phyloP scores from a whole-genome alignment of 1,284 basidiomycete species.

The Cryptococcus maquisensis region DNA sequence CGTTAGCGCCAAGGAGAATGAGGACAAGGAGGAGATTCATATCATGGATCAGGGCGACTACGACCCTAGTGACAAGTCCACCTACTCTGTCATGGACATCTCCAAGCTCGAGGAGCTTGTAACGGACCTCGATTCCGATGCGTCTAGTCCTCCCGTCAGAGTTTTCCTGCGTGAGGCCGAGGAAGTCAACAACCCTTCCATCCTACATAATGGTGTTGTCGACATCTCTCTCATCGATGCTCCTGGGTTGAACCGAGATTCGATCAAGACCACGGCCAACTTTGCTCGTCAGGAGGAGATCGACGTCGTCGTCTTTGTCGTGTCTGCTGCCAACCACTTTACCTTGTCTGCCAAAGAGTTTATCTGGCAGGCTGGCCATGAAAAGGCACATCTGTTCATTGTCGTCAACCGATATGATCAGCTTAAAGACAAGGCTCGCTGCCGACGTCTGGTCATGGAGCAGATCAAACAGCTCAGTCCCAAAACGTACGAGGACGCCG shows the following conservation, averaged over 20 bases:
- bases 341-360: conserved; percentile 95
- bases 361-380: conserved; percentile 85
- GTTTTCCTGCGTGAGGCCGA: conserved; percentile 69
- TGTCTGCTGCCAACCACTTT: conserved; percentile 98
- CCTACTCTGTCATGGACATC: conserved; percentile 67
- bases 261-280: conserved; percentile 89
- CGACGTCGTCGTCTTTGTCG: conserved; percentile 97
- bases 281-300: conserved; percentile 98
- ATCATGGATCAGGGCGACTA: conserved; percentile 58
- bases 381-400: conserved; percentile 97
- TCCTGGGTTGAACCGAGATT: conserved; percentile 94
- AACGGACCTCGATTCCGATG: conserved; percentile 65
- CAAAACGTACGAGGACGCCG: conserved; percentile 81
- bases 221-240: conserved; percentile 99
- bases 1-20: conserved; percentile 84
- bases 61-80: conserved; percentile 65
- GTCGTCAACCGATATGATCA: conserved; percentile 98
- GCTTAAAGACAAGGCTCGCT: conserved; percentile 93
- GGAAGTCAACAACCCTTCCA: conserved; percentile 69
- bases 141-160: conserved; percentile 65
- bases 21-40: conserved; percentile 45
- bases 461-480: conserved; percentile 93
- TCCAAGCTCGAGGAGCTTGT: conserved; percentile 75
- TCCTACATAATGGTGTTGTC: conserved; percentile 92
- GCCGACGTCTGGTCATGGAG: conserved; percentile 81